Evolutionary conservation across 169 alveolate species (phyloP).

Genomic region (Plasmodium vinckei): DNA sequence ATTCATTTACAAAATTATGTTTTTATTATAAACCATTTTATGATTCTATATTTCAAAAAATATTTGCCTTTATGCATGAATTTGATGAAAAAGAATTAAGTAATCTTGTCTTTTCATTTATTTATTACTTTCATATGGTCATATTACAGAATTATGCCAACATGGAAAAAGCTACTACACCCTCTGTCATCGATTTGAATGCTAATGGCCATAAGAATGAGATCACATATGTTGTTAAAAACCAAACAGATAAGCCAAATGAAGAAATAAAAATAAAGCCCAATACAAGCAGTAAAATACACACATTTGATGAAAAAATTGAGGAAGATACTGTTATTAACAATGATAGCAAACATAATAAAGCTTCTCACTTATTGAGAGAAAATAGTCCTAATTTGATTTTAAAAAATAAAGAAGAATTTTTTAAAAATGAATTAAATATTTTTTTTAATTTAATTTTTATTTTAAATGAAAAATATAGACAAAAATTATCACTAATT

Average conservation of each 20-base stretch:
- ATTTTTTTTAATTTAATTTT: slow-evolving; percentile 59
- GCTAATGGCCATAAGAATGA: too few species aligned
- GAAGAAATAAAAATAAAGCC: too few species aligned
- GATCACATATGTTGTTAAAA: too few species aligned
- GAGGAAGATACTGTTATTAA: too few species aligned
- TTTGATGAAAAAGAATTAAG: slow-evolving; percentile 61
- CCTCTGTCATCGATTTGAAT: too few species aligned
- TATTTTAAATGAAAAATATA: slow-evolving; percentile 59
- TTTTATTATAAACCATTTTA: slow-evolving; percentile 61
- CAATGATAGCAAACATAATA: too few species aligned
- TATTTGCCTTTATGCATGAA: slow-evolving; percentile 36
- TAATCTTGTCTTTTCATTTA: slow-evolving; percentile 46
- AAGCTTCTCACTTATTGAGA: too few species aligned
- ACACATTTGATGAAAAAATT: too few species aligned
- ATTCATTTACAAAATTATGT: slow-evolving; percentile 56
- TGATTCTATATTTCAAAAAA: slow-evolving; percentile 34
- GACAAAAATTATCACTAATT: slow-evolving; percentile 45
- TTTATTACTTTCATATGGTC: slow-evolving; percentile 56
- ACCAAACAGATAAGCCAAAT: too few species aligned
- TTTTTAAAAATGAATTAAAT: slow-evolving; percentile 62
- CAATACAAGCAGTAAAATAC: too few species aligned
- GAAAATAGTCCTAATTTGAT: too few species aligned
- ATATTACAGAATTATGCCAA: background rate
- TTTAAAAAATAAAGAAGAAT: background rate
- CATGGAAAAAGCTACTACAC: too few species aligned